Conservation (phyloP, 306 rosid genomes). For the Oxytropis ochrocephala region DNA sequence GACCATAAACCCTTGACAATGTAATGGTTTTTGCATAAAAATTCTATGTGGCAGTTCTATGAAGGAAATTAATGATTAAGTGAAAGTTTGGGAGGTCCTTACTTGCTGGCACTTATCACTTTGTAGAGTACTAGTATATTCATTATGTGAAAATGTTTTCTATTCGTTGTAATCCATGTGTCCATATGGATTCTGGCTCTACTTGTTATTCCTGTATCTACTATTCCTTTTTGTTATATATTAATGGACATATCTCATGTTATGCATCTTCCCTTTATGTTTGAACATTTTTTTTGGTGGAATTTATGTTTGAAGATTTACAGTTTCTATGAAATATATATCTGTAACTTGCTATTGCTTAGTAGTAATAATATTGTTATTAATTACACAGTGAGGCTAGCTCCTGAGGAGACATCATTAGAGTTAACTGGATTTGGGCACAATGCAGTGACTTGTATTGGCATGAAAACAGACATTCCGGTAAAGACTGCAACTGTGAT, state of each 20-base stretch:
- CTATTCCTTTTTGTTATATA: background rate
- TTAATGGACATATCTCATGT: background rate
- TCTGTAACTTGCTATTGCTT: constrained; percentile 3
- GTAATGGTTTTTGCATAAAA: background rate
- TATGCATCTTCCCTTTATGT: background rate
- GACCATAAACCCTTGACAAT: background rate
- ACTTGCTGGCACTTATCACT: constrained; percentile 1
- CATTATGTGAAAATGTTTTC: background rate
- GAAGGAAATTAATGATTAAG: background rate
- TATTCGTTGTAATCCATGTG: background rate
- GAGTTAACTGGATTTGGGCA: constrained; percentile 78
- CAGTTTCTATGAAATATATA: background rate
- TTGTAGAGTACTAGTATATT: background rate
- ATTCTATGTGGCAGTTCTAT: background rate
- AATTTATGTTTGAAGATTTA: background rate
- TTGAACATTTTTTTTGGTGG: background rate
- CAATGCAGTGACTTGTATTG: constrained; percentile 86
- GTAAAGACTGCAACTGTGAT: constrained; percentile 31
- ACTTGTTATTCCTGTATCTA: background rate
- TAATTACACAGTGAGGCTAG: constrained; percentile 81
- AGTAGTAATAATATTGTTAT: constrained; percentile 20
- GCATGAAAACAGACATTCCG: constrained; percentile 91
- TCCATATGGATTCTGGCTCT: background rate
- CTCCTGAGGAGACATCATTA: constrained; percentile 69
- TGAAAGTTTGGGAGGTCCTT: background rate